phyloP scores from a whole-genome alignment of 2,329 filamentous ascomycete species.

The Colletotrichum chlorophyti region DNA sequence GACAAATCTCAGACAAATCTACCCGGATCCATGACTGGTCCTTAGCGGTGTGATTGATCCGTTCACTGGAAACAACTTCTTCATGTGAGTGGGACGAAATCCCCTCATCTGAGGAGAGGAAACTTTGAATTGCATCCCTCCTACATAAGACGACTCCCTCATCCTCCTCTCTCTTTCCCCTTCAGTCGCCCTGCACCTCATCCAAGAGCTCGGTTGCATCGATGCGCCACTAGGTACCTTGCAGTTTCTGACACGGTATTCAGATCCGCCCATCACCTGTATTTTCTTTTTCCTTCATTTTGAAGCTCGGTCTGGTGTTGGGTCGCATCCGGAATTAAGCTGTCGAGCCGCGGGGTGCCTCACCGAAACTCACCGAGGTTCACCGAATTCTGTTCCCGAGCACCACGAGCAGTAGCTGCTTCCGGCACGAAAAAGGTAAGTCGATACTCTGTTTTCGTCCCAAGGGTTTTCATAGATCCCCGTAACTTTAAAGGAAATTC shows the following conservation, averaged over 20 bases:
- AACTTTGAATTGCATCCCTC: too few relatives aligned
- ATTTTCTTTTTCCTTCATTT: background rate
- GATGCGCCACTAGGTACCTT: background rate
- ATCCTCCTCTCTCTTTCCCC: background rate
- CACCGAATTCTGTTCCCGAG: background rate
- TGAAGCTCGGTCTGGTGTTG: too few relatives aligned
- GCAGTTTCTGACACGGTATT: background rate
- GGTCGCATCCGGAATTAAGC: too few relatives aligned
- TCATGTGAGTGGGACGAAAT: background rate
- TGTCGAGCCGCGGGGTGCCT: too few relatives aligned
- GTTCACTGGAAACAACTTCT: background rate
- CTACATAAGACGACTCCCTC: constrained; percentile 3
- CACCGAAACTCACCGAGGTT: background rate
- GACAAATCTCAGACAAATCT: too few relatives aligned
- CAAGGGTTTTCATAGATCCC: too few relatives aligned
- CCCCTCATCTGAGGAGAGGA: too few relatives aligned
- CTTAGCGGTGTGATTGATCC: background rate
- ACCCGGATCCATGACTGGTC: too few relatives aligned
- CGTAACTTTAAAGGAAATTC: too few relatives aligned
- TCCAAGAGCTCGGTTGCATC: background rate
- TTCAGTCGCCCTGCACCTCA: background rate
- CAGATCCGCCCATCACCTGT: background rate
- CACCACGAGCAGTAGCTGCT: too few relatives aligned
- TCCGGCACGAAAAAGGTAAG: too few relatives aligned
- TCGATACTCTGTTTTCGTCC: too few relatives aligned